phyloP scores from a whole-genome alignment of 1,139 yeast genomes.

The Kurtzmaniella quercitrusa region DNA sequence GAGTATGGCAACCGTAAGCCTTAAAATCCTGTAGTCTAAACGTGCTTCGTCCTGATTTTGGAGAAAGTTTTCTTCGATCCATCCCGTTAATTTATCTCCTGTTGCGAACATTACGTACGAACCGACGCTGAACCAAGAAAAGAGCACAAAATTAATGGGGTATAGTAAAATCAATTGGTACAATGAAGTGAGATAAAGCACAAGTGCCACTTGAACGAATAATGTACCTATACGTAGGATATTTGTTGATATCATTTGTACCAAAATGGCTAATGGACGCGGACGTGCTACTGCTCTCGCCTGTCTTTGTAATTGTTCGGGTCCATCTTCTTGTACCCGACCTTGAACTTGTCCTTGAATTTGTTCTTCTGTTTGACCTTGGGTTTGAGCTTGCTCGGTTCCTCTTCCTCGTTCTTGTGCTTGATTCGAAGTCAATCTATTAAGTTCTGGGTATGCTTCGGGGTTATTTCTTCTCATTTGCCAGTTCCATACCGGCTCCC shows the following conservation, averaged over 20 bases:
- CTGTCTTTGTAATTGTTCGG: too few species aligned
- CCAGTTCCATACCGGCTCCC: neutral
- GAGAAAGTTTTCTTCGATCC: conserved; percentile 10
- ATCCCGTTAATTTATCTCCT: conserved; percentile 14
- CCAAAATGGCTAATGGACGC: neutral
- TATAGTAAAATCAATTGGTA: conserved; percentile 9
- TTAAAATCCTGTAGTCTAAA: conserved; percentile 6
- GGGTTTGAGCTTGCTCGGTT: too few species aligned
- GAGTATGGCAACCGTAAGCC: conserved; percentile 5
- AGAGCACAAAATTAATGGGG: conserved; percentile 6
- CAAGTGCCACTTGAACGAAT: conserved; percentile 9
- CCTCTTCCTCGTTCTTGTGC: neutral
- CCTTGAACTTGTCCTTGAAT: too few species aligned
- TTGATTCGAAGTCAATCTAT: neutral
- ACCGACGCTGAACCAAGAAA: conserved; percentile 3
- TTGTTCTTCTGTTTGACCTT: too few species aligned
- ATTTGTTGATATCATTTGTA: neutral
- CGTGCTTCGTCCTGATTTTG: conserved; percentile 4
- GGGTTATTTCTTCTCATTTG: neutral
- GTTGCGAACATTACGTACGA: conserved; percentile 13
- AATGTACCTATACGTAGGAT: neutral
- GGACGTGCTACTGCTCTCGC: neutral
- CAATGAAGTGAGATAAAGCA: conserved; percentile 13
- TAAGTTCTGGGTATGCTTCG: neutral
- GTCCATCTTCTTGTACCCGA: too few species aligned